Base-by-base conservation (phyloP, 495 filamentous ascomycete species). In the Aspergillus biplanus region DNA sequence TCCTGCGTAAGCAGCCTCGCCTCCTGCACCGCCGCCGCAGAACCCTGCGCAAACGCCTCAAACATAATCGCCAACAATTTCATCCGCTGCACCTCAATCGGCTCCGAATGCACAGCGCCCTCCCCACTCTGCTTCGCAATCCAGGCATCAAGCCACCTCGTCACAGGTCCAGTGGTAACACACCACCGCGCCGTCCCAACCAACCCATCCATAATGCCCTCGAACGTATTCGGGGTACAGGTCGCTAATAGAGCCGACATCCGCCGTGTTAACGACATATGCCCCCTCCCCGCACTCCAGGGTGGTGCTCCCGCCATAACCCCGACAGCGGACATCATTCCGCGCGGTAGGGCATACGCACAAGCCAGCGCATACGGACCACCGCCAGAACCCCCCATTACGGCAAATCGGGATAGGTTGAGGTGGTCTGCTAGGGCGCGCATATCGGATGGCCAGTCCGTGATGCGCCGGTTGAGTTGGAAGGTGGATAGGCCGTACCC, bases 341-440 rank as follows among this genome's bases (percentile, higher is more conserved):
- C 63, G 0, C 58, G 58, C 31, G 77, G 74, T 4, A 83, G 54
- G 12, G 52, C 56, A 16, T 73, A 58, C 15, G 75, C 77, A 58
- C 80, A 84, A 0, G 82, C 82, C 13, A 83, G 59, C 5, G 75
- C 78, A 60, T 79, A 84, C 1, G 81, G 81, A 1, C 70, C 75
- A 2, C 83, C 83, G 2, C 81, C 81, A 0, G 76, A 81, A 31
- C 67, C 61, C 4, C 80, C 81, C n/a, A 85, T 42, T 15, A 83
- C 62, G 7, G 67, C 71, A 65, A 80, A 84, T 8, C 68, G 64
- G 0, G 56, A 56, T 0, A 83, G 49, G 0, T 65, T 63, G 1
- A 82, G 63, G 49, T 80, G 69, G 31, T 64, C 54, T 6, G 75
- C 75, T 0, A 84, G 68, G 0, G 69, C 69, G 6, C 65, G 64